Percentiles rank a stretch among this genome's conserved stretches.
Evolutionary conservation across 2,329 filamentous ascomycete genomes (phyloP).

Genomic region (Fusarium chaquense): DNA sequence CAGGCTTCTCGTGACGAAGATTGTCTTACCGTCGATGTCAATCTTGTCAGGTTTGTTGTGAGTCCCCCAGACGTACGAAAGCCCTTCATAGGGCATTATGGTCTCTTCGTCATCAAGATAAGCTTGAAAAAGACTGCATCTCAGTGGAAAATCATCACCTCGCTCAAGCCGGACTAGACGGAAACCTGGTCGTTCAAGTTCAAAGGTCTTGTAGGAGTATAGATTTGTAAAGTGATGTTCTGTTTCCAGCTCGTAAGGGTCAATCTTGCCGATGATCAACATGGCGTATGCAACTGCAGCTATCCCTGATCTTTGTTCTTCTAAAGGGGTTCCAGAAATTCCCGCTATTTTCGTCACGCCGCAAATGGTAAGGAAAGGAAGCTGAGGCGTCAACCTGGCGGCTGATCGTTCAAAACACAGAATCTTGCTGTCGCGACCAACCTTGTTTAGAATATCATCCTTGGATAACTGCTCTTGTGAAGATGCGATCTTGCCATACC

Average conservation of each 20-base stretch:
- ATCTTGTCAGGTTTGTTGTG: background rate
- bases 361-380: background rate
- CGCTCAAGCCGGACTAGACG: background rate
- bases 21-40: accelerated
- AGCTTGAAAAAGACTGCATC: background rate
- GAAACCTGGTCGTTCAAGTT: background rate
- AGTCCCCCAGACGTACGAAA: constrained; percentile 13
- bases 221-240: background rate
- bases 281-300: background rate
- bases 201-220: background rate
- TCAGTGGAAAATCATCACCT: background rate
- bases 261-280: background rate
- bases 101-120: background rate
- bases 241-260: accelerated
- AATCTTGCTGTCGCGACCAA: background rate
- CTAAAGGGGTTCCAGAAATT: accelerated
- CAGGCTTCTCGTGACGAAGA: background rate
- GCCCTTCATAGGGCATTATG: background rate
- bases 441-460: too few species aligned
- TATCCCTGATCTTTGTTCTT: accelerated
- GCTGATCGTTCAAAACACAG: constrained; percentile 1
- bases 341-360: accelerated
- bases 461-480: too few species aligned
- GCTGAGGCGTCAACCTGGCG: background rate
- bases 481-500: constrained; percentile 1